Conservation (phyloP, 805 yeast species). For the Sugiyamaella qingdaonensis region DNA sequence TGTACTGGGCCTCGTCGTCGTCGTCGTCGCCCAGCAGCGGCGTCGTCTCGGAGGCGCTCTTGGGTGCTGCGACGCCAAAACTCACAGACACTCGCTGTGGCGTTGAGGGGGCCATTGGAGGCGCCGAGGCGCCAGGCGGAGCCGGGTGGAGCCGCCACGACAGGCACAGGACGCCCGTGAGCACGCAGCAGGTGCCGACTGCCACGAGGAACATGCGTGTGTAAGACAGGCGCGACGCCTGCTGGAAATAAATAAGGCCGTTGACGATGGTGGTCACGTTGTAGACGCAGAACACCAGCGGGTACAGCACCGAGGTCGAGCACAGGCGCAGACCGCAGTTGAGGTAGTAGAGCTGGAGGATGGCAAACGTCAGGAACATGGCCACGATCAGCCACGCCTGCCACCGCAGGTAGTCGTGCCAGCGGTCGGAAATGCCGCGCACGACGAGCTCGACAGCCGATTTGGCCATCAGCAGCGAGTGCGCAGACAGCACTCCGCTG, state of each 20-base stretch:
- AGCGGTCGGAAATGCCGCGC: slow-evolving; percentile 37
- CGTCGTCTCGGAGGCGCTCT: slow-evolving; percentile 2
- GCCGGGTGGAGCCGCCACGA: slow-evolving; percentile 44
- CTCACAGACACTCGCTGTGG: background rate
- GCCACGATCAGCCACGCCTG: slow-evolving; percentile 49
- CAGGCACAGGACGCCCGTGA: slow-evolving; percentile 60
- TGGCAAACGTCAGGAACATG: slow-evolving; percentile 57
- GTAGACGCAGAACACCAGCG: slow-evolving; percentile 79
- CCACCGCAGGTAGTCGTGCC: slow-evolving; percentile 38
- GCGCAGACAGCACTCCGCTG: slow-evolving; percentile 79
- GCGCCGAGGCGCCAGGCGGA: background rate
- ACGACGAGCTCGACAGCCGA: slow-evolving; percentile 68
- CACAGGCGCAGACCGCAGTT: slow-evolving; percentile 67
- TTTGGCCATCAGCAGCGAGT: slow-evolving; percentile 81
- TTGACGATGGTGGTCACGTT: slow-evolving; percentile 66
- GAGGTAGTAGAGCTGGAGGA: slow-evolving; percentile 65
- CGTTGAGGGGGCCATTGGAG: background rate
- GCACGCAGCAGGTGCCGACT: slow-evolving; percentile 42
- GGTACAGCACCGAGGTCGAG: slow-evolving; percentile 76
- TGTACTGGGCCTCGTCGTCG: slow-evolving; percentile 21
- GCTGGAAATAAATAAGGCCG: slow-evolving; percentile 56
- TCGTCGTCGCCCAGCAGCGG: slow-evolving; percentile 8
- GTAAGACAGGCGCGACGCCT: slow-evolving; percentile 39
- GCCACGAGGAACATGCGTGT: slow-evolving; percentile 42
- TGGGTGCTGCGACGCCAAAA: background rate